Conservation (phyloP, 108 stramenopile genomes). For the Cyclotella baltica region DNA sequence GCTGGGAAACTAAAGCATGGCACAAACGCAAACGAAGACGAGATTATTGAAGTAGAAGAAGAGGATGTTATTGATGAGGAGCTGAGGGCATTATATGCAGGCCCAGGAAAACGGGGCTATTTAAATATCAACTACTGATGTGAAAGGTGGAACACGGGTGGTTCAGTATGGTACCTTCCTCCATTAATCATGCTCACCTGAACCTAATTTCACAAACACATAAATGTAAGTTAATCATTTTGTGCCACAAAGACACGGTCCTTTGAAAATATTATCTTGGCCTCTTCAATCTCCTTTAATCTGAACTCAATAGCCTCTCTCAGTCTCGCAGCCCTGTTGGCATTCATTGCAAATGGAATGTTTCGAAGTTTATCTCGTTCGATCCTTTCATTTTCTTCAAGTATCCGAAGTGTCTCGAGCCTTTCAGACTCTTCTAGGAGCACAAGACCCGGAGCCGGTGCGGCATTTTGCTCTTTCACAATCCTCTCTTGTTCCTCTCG, state of each 20-base stretch:
- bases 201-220: neutral
- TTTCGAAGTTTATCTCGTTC: slow-evolving; percentile 36
- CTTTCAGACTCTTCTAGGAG: slow-evolving; percentile 47
- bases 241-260: slow-evolving; percentile 41
- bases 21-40: neutral
- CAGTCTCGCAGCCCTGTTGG: slow-evolving; percentile 34
- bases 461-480: slow-evolving; percentile 25
- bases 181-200: neutral
- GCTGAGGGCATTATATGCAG: slow-evolving; percentile 35
- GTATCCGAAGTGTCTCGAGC: slow-evolving; percentile 41
- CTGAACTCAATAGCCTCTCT: slow-evolving; percentile 46
- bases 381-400: slow-evolving; percentile 50
- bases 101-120: slow-evolving; percentile 11
- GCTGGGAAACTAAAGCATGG: neutral
- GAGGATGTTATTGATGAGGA: slow-evolving; percentile 47
- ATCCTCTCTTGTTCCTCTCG: slow-evolving; percentile 38
- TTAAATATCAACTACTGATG: slow-evolving; percentile 15
- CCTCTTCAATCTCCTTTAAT: slow-evolving; percentile 56
- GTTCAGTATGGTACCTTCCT: neutral
- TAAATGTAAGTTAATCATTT: slow-evolving; percentile 7
- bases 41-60: slow-evolving; percentile 23
- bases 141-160: neutral
- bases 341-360: slow-evolving; percentile 57
- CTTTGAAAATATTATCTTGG: slow-evolving; percentile 49
- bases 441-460: slow-evolving; percentile 50